A percentile compares a stretch with the other conserved stretches of the same genome.
Evolutionary conservation across 192 early-diverging fungal genomes (phyloP).

Genomic region (Backusella morwellensis): DNA sequence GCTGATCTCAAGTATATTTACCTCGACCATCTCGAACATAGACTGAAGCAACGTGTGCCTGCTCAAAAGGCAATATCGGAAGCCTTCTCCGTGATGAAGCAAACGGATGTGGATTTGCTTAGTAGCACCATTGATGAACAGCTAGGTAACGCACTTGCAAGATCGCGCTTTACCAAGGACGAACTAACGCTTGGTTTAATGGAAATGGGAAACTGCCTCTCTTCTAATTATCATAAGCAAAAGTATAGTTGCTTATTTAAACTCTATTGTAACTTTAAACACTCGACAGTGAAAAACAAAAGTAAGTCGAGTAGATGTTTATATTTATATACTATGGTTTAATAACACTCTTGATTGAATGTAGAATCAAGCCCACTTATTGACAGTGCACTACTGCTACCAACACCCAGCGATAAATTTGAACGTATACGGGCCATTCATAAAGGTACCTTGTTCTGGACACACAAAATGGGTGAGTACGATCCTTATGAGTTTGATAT

Average conservation of each 20-base stretch:
- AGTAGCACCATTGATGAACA: constrained; percentile 8
- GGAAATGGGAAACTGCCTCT: constrained; percentile 3
- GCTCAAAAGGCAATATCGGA: not conserved
- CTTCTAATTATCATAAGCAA: not conserved
- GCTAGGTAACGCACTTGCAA: constrained; percentile 7
- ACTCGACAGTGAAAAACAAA: not conserved
- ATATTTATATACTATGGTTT: not conserved
- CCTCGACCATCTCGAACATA: not conserved
- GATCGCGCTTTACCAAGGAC: constrained; percentile 10
- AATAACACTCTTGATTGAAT: not conserved
- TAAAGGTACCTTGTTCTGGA: constrained; percentile 15
- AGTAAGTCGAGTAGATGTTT: not conserved
- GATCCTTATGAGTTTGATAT: constrained; percentile 9
- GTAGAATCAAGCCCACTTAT: constrained; percentile 11
- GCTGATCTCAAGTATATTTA: not conserved
- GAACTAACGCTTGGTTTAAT: constrained; percentile 18
- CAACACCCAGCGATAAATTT: not conserved
- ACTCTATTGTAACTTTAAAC: not conserved
- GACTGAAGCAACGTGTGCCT: not conserved
- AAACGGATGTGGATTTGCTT: not conserved
- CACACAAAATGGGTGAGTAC: not conserved
- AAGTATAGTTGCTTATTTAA: not conserved
- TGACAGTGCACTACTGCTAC: not conserved
- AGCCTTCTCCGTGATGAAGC: not conserved
- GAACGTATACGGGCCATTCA: constrained; percentile 6